These are phyloP conservation scores for Pyrenochaeta sp. DNA, from an alignment of 2,329 filamentous ascomycete genomes.

Conservation along the genomic window DNA sequence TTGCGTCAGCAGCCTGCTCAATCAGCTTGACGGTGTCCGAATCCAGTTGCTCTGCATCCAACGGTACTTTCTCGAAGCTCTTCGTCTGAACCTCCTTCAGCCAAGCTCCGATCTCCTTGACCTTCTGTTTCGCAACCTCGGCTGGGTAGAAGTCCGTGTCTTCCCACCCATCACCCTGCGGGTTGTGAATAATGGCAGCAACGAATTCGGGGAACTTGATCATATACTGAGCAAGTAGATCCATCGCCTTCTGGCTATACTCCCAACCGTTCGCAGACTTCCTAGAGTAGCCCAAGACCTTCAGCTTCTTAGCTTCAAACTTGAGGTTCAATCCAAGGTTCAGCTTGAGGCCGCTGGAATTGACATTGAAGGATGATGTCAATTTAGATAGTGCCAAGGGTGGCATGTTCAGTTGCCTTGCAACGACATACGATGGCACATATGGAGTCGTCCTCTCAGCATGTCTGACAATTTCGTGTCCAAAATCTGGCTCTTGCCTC, in stretches of 20 bases:
- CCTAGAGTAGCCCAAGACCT: slow-evolving; percentile 93
- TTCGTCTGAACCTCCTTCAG: slow-evolving; percentile 90
- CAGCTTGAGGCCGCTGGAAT: slow-evolving; percentile 80
- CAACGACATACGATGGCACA: slow-evolving; percentile 86
- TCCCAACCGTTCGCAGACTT: slow-evolving; percentile 91
- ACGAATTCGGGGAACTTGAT: slow-evolving; percentile 95
- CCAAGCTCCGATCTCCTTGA: slow-evolving; percentile 95
- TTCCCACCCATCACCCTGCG: slow-evolving; percentile 81
- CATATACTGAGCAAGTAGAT: slow-evolving; percentile 88
- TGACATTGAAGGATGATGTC: slow-evolving; percentile 90
- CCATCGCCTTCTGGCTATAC: slow-evolving; percentile 85
- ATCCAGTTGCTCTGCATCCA: slow-evolving; percentile 96
- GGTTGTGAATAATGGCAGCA: slow-evolving; percentile 83
- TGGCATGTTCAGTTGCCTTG: slow-evolving; percentile 81
- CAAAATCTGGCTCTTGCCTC: slow-evolving; percentile 81
- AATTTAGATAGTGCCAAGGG: slow-evolving; percentile 93
- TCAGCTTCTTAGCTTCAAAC: slow-evolving; percentile 93
- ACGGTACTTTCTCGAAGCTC: slow-evolving; percentile 92
- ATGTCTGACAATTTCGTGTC: slow-evolving; percentile 73
- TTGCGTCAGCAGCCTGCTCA: slow-evolving; percentile 74
- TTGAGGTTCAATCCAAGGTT: slow-evolving; percentile 96
- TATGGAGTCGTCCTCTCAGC: slow-evolving; percentile 79
- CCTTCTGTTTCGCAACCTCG: slow-evolving; percentile 75
- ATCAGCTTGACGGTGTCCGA: slow-evolving; percentile 86
- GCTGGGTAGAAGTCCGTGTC: slow-evolving; percentile 87